These are phyloP conservation scores for Salmacisia buchloeana DNA, from an alignment of 1,284 basidiomycete species.

Conservation along the genomic window DNA sequence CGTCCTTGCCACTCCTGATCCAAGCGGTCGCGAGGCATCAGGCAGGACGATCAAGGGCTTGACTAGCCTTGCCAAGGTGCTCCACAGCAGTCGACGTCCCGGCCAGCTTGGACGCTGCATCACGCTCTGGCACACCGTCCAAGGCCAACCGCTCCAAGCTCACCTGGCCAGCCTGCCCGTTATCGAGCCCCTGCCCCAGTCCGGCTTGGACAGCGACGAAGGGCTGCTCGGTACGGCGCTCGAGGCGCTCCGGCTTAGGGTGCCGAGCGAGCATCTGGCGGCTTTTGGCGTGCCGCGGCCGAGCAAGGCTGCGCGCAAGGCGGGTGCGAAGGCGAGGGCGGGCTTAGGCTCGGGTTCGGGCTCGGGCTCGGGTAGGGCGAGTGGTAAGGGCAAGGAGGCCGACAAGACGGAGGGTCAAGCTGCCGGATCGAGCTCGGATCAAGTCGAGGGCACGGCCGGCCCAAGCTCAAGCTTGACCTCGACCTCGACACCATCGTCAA, in stretches of 20 bases:
- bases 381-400: background rate
- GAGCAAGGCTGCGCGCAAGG: constrained; percentile 7
- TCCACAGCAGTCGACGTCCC: constrained; percentile 13
- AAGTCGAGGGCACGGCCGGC: too few species aligned
- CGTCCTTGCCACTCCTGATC: background rate
- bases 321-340: constrained; percentile 2
- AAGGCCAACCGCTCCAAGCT: background rate
- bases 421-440: background rate
- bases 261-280: constrained; percentile 22
- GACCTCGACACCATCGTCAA: too few species aligned
- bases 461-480: too few species aligned
- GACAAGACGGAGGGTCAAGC: background rate
- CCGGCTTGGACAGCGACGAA: background rate
- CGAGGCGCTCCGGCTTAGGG: constrained; percentile 19
- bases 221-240: background rate
- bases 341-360: background rate
- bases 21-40: background rate
- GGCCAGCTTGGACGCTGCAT: constrained; percentile 23
- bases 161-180: background rate
- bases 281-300: constrained; percentile 22
- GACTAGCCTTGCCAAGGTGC: constrained; percentile 23
- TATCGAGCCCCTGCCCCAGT: background rate
- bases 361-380: background rate
- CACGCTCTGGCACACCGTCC: constrained; percentile 12
- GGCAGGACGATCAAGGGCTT: background rate